Conservation (phyloP, 176 grass and related monocot genomes). For the Avena eriantha region DNA sequence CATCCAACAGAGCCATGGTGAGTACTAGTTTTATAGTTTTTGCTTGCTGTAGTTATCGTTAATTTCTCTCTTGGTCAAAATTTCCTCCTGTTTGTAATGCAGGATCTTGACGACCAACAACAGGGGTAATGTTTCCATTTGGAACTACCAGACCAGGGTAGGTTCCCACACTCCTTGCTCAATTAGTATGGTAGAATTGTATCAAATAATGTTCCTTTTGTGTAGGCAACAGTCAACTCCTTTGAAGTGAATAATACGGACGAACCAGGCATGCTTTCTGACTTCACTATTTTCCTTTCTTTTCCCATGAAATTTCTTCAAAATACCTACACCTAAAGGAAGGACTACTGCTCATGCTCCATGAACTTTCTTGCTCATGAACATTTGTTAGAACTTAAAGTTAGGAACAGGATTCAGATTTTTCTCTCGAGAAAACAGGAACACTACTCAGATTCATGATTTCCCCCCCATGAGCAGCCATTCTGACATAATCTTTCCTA, state of each 20-base stretch:
- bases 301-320: background rate
- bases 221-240: background rate
- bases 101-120: conserved; percentile 1
- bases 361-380: background rate
- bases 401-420: background rate
- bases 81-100: background rate
- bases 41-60: background rate
- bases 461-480: background rate
- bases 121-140: conserved; percentile 11
- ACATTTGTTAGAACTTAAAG: background rate
- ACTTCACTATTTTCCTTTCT: background rate
- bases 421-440: background rate
- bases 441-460: background rate
- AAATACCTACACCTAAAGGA: background rate
- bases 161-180: background rate
- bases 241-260: background rate
- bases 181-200: background rate
- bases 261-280: background rate
- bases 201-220: background rate
- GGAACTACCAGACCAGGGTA: background rate
- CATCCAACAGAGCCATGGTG: conserved; percentile 6
- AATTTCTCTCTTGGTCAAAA: background rate
- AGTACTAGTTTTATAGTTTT: background rate
- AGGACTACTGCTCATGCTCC: background rate
- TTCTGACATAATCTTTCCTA: background rate